Evolutionary conservation across 192 early-diverging fungal genomes (phyloP), one percentile per base, ranked within the genome.

Genomic region (Allomyces macrogynus): DNA sequence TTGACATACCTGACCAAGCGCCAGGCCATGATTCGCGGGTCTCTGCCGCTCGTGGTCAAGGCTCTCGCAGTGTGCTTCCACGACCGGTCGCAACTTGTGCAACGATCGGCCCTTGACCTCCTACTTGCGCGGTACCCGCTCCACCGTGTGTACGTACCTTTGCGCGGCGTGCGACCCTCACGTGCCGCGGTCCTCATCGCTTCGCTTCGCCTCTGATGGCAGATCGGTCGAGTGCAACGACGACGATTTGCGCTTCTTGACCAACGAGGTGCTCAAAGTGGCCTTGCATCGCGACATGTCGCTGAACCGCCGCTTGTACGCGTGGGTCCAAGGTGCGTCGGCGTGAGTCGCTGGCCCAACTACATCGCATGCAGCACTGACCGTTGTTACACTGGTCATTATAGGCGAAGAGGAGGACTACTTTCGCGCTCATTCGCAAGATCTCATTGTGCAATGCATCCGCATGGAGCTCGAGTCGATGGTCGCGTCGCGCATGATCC

Each of bases 281-380:
- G 89, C 94, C 10, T 67, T 94, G 63, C 74, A 87, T 32, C 89
- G 87, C 68, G 94, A 97, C 71, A 94, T 94, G 89, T 92, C 92
- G 23, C 78, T 97, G 18, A 97, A 92, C 67, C 73, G 91, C 61
- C 71, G 94, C 43, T 76, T 97, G n/a, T 95, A 93, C 70, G 79
- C 88, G 4, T 97, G 93, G 93, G 71, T 97, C 11, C 16, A 65
- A 67, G 18, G 60, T 60, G 12, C 23, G n/a, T 20, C 43, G 22
- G 20, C 61, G 23, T 68, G 22, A 2, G 14, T 67, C 62, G 11
- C 22, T 26, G 23, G 32, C 60, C n/a, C 32, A n/a, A 73, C 23
- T 4, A 61, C 44, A 54, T 16, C 43, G 25, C 43, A 20, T 64
- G 26, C 0, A 9, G 16, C 26, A 25, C 49, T 14, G 18, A 67